phyloP scores from a whole-genome alignment of 2,329 filamentous ascomycete species.

The Pseudogymnoascus sp. region DNA sequence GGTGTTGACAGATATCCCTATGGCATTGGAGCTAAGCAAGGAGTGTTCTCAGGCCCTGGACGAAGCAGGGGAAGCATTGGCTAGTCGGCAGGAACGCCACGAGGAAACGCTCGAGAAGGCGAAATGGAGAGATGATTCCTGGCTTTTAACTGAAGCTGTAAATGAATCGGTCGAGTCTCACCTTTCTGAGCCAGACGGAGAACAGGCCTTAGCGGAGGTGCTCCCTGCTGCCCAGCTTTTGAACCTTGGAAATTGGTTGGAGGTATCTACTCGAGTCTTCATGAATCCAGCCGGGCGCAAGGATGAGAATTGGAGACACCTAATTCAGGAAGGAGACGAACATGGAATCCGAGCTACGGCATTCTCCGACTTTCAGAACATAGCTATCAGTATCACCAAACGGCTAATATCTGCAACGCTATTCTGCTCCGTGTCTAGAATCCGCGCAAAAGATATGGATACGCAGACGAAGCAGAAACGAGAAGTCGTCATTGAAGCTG shows the following conservation, averaged over 20 bases:
- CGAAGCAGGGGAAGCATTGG: conserved; percentile 57
- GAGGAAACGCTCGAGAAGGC: conserved; percentile 54
- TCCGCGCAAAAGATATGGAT: conserved; percentile 41
- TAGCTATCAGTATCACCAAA: conserved; percentile 61
- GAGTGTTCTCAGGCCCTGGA: conserved; percentile 62
- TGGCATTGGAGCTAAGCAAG: conserved; percentile 64
- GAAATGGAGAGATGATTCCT: conserved; percentile 52
- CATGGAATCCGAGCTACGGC: conserved; percentile 70
- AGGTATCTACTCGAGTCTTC: conserved; percentile 59
- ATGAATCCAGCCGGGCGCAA: conserved; percentile 59
- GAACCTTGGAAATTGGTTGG: conserved; percentile 51
- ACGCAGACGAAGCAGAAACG: not conserved
- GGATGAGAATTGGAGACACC: conserved; percentile 60
- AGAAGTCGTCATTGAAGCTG: conserved; percentile 1
- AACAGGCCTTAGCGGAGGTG: conserved; percentile 25
- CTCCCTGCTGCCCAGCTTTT: conserved; percentile 52
- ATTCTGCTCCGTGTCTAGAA: conserved; percentile 62
- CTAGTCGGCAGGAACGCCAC: conserved; percentile 54
- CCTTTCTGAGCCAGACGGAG: conserved; percentile 16
- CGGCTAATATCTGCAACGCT: conserved; percentile 63
- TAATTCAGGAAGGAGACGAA: conserved; percentile 42
- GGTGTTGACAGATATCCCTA: conserved; percentile 52
- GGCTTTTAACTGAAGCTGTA: conserved; percentile 50
- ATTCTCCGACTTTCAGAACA: conserved; percentile 65
- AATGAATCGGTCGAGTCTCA: conserved; percentile 19